Conservation (phyloP, 208 protist genomes). For the Leishmania major region DNA sequence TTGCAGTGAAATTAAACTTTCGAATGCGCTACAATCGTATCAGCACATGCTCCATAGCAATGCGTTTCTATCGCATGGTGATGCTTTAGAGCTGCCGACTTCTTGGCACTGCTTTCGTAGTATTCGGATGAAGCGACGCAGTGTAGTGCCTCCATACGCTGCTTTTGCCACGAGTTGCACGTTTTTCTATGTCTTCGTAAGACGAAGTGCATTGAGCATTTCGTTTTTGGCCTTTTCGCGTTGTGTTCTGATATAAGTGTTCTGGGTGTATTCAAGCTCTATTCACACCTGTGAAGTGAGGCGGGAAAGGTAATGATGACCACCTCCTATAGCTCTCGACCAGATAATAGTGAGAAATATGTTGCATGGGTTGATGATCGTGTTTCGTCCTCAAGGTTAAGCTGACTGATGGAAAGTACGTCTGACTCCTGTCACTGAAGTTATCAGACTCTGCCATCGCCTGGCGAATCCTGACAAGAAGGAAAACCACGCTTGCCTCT, state of each 20-base stretch:
- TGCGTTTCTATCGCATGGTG: neutral
- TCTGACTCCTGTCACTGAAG: neutral
- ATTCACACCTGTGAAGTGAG: neutral
- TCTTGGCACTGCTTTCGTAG: neutral
- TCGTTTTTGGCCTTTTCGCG: neutral
- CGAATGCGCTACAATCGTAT: neutral
- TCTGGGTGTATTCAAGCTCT: neutral
- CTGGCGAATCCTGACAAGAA: neutral
- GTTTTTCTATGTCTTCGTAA: neutral
- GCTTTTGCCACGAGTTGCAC: neutral
- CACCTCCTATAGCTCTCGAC: neutral
- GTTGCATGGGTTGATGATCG: neutral
- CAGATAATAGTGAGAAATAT: neutral
- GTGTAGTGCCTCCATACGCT: neutral
- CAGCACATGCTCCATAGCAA: neutral
- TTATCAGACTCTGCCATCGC: neutral
- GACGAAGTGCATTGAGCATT: neutral
- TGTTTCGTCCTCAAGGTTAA: neutral
- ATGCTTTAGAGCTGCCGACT: neutral
- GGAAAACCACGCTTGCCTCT: neutral
- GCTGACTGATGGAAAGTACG: neutral
- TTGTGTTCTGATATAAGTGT: neutral
- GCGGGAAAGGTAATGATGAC: neutral
- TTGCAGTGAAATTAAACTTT: neutral
- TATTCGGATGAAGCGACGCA: neutral